These are phyloP conservation scores for Cydonia oblonga DNA, from an alignment of 331 rosid species.

Conservation along the genomic window DNA sequence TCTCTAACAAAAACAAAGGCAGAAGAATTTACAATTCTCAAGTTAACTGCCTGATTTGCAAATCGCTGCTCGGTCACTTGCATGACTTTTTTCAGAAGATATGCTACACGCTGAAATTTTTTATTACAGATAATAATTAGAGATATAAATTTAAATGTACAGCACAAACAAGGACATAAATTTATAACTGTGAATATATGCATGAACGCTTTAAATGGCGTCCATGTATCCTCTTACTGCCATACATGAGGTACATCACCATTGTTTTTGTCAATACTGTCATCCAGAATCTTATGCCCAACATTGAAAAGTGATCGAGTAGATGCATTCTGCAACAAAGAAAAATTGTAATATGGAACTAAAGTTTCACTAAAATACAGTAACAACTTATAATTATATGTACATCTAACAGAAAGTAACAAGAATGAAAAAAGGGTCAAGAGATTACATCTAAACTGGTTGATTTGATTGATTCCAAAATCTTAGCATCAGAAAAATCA, in stretches of 20 bases:
- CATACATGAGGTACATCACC: constrained; percentile 70
- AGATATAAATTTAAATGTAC: not conserved
- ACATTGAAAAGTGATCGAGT: constrained; percentile 52
- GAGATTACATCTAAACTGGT: constrained; percentile 60
- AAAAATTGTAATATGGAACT: constrained; percentile 1
- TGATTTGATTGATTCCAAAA: constrained; percentile 55
- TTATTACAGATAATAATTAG: constrained; percentile 22
- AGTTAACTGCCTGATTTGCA: constrained; percentile 56
- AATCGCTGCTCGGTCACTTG: constrained; percentile 65
- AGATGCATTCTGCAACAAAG: constrained; percentile 56
- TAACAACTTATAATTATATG: not conserved
- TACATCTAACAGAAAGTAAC: not conserved
- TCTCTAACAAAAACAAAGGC: not conserved
- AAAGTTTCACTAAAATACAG: not conserved
- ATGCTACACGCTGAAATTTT: constrained; percentile 50
- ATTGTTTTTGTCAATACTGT: constrained; percentile 48
- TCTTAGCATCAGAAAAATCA: constrained; percentile 51
- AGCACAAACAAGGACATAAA: not conserved
- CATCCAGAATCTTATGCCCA: constrained; percentile 54
- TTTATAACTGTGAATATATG: not conserved
- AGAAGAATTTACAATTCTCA: constrained; percentile 49
- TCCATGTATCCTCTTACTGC: constrained; percentile 23
- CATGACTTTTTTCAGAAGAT: constrained; percentile 58
- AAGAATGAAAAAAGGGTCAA: not conserved
- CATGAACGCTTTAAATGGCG: constrained; percentile 19